Evolutionary conservation across 2,329 filamentous ascomycete species (phyloP).

Genomic region (Aotearoamyces nothofagi): DNA sequence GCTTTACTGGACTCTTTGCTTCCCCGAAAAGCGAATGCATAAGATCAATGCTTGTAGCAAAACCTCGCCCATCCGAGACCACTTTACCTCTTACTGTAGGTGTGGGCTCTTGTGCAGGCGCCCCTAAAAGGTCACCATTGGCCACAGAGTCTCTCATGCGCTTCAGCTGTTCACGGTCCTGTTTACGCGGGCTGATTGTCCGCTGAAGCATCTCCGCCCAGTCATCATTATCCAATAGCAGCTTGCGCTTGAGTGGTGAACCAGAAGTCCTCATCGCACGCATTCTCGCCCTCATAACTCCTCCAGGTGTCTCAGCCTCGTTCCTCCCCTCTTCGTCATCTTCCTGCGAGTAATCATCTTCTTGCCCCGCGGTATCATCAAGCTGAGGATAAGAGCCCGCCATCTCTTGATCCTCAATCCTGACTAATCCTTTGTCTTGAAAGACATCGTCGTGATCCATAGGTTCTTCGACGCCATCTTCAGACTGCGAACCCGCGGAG

Average conservation of each 20-base stretch:
- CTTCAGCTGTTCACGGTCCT: constrained; percentile 62
- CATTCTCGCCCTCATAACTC: constrained; percentile 47
- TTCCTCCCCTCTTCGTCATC: constrained; percentile 30
- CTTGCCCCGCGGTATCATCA: constrained; percentile 64
- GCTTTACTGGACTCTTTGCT: constrained; percentile 41
- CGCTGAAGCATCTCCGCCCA: constrained; percentile 91
- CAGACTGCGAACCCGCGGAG: constrained; percentile 67
- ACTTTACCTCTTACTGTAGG: constrained; percentile 19
- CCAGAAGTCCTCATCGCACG: constrained; percentile 44
- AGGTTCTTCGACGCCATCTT: constrained; percentile 34
- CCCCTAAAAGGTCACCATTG: constrained; percentile 26
- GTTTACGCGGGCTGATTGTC: constrained; percentile 87
- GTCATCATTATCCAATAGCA: constrained; percentile 54
- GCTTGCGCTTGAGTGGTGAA: constrained; percentile 42
- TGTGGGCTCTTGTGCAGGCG: constrained; percentile 34
- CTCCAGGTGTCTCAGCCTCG: constrained; percentile 38
- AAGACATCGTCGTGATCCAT: constrained; percentile 51
- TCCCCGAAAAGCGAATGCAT: constrained; percentile 89
- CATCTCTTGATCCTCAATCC: constrained; percentile 55
- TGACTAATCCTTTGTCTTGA: constrained; percentile 62
- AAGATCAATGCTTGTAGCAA: constrained; percentile 81
- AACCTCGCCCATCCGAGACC: constrained; percentile 37
- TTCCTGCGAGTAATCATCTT: constrained; percentile 34
- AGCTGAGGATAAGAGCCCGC: constrained; percentile 62
- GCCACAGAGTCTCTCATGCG: constrained; percentile 23